A percentile compares a stretch with the other conserved stretches of the same genome.
These are phyloP conservation scores for Phytopythium ostracodes DNA, from an alignment of 352 stramenopile species.

Conservation along the genomic window DNA sequence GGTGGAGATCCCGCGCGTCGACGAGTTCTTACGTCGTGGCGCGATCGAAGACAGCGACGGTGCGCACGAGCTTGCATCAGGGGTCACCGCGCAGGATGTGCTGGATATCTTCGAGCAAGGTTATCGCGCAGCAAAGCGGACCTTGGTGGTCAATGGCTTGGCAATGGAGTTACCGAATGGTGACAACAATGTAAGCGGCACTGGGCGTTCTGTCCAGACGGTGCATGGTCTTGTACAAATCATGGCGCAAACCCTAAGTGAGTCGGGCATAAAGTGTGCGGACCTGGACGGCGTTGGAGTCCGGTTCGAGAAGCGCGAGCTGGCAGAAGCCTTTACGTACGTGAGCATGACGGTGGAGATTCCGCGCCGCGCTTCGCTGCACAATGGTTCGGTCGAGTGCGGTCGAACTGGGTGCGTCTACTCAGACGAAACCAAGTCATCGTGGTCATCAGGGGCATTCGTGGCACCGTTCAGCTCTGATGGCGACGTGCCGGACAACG, in stretches of 20 bases:
- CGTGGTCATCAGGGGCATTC: background rate
- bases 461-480: background rate
- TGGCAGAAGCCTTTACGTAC: constrained; percentile 3
- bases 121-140: background rate
- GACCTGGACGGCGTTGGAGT: background rate
- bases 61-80: background rate
- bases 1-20: constrained; percentile 16
- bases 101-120: background rate
- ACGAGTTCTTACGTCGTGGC: constrained; percentile 9
- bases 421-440: background rate
- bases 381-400: background rate
- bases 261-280: background rate
- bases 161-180: background rate
- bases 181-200: background rate
- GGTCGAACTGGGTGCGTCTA: background rate
- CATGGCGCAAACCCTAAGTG: background rate
- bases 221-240: background rate
- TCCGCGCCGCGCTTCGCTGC: background rate
- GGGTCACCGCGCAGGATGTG: background rate
- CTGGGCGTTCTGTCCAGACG: background rate
- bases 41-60: background rate
- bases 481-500: background rate
- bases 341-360: constrained; percentile 8
- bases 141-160: background rate
- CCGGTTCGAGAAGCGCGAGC: background rate